Conservation (phyloP, 2,329 filamentous ascomycete species). For the Scytalidium sp. region DNA sequence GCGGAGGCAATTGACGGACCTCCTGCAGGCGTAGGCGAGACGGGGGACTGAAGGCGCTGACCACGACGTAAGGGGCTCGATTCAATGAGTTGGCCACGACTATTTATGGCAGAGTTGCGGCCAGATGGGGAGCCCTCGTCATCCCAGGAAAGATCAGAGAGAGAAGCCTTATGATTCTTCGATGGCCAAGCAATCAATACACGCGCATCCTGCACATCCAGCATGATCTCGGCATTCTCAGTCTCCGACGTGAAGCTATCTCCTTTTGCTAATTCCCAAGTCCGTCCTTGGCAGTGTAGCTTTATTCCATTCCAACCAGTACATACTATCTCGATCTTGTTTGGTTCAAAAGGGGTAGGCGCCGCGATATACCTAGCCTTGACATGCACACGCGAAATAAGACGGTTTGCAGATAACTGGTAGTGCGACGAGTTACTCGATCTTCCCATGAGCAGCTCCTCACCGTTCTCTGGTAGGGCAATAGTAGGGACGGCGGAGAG, state of each 20-base stretch:
- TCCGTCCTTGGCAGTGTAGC: conserved; percentile 84
- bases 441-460: conserved; percentile 81
- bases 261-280: conserved; percentile 82
- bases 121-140: conserved; percentile 46
- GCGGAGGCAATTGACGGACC: conserved; percentile 11
- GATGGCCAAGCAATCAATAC: conserved; percentile 87
- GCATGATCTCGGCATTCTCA: conserved; percentile 83
- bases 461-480: conserved; percentile 76
- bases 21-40: conserved; percentile 61
- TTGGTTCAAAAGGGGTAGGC: conserved; percentile 62
- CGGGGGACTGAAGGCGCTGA: conserved; percentile 67
- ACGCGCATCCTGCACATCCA: conserved; percentile 90
- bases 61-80: conserved; percentile 56
- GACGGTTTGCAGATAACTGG: conserved; percentile 86
- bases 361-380: conserved; percentile 79
- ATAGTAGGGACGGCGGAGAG: conserved; percentile 81
- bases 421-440: conserved; percentile 96
- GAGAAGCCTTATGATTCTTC: conserved; percentile 43
- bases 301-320: conserved; percentile 95
- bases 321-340: conserved; percentile 84
- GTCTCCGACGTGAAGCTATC: conserved; percentile 90
- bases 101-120: conserved; percentile 37
- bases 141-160: conserved; percentile 70
- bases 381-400: conserved; percentile 92
- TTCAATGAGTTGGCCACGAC: conserved; percentile 43